phyloP scores from a whole-genome alignment of 805 yeast species.

The Alloascoidea hylecoeti region DNA sequence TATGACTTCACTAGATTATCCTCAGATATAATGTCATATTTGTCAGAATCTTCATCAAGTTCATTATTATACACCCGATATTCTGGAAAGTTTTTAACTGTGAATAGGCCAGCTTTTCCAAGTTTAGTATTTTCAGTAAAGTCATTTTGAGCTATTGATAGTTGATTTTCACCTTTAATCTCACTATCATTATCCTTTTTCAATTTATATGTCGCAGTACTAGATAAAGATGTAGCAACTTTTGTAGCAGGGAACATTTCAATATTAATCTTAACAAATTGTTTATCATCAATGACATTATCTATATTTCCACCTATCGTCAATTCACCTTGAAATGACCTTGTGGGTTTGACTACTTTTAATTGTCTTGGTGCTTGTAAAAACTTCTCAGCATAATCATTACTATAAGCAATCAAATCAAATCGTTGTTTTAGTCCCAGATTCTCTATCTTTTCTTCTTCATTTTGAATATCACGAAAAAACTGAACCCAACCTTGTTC shows the following conservation, averaged over 20 bases:
- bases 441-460: no score
- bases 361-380: background rate
- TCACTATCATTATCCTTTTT: no score
- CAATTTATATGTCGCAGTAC: no score
- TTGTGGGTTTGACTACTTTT: background rate
- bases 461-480: background rate
- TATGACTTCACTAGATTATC: no score
- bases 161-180: no score
- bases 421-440: background rate
- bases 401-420: background rate
- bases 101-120: background rate
- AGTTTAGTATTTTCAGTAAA: no score
- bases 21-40: no score
- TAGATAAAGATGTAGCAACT: background rate
- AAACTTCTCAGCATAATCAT: background rate
- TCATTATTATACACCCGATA: no score
- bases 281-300: background rate
- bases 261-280: background rate
- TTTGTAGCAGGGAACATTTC: constrained; percentile 1
- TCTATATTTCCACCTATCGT: background rate
- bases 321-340: background rate
- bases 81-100: background rate
- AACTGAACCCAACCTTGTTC: background rate
- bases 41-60: constrained; percentile 1
- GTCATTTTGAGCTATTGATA: no score